Base-by-base conservation (phyloP, 345 rosid species). In the Ceriops decandra region DNA sequence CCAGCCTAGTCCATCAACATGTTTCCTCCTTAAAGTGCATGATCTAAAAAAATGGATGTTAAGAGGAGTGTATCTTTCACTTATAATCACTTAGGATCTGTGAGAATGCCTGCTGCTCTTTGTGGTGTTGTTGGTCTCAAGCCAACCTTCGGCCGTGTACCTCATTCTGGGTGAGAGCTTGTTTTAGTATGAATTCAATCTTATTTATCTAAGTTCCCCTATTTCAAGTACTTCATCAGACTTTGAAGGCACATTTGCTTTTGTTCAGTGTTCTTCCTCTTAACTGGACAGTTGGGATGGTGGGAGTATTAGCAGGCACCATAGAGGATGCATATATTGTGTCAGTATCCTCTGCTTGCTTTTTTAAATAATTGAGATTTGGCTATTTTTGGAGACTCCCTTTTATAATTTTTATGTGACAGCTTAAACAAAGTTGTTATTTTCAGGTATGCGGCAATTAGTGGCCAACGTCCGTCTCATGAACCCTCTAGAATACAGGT, bases 251-350 rank as follows among this genome's bases (percentile, higher is more conserved):
- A 31, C 1, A 15, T 59, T n/a, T 67, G 19, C 8, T 6, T 1
- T 47, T 53, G 28, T 66, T 52, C 84, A 89, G 95, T 35, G 91
- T 89, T 78, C 82, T 89, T 80, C 95, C 95, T 24, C 77, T 89
- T 27, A 87, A 84, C 68, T 89, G 91, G 91, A 89, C 95, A 0
- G 88, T 89, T 10, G 95, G 95, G 52, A 87, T 82, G 91, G 87
- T 87, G 33, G 95, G 95, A 38, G 77, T 89, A 33, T 75, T 89
- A 7, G 86, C 95, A 6, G 82, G 83, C 75, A 82, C 91, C 6
- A 33, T 84, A 0, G 90, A 89, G 70, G 95, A 87, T 65, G 90
- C 91, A 33, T 70, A 85, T 32, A 76, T 89, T 38, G 81, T 71
- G 95, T 87, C 6, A 67, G 82, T 69, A 17, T 35, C 24, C 22